phyloP scores from a whole-genome alignment of 2,329 filamentous ascomycete genomes.

The Diaporthe ilicicola region DNA sequence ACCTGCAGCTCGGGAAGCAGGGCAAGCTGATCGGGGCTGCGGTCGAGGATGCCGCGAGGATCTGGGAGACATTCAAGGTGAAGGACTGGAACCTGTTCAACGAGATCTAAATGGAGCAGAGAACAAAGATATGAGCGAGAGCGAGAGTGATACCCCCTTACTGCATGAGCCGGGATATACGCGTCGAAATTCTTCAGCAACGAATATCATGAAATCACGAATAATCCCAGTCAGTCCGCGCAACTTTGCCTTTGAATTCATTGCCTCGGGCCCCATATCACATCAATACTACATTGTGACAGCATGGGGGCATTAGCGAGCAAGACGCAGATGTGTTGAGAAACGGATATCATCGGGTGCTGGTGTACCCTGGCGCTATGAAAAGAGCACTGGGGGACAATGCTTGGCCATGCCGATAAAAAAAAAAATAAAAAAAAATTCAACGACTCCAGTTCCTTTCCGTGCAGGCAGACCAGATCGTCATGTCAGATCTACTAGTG shows the following conservation, averaged over 20 bases:
- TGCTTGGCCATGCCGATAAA: neutral
- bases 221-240: neutral
- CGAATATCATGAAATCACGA: conserved; percentile 28
- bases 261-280: neutral
- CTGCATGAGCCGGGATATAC: conserved; percentile 1
- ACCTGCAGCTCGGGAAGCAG: conserved; percentile 70
- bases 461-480: neutral
- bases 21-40: conserved; percentile 74
- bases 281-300: neutral
- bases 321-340: neutral
- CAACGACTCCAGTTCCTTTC: too few species aligned
- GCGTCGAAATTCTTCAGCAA: conserved; percentile 1
- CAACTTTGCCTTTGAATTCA: neutral
- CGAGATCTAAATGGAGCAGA: conserved; percentile 42
- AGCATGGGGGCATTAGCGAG: neutral
- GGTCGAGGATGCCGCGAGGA: conserved; percentile 71
- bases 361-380: neutral
- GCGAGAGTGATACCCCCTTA: conserved; percentile 31
- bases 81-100: conserved; percentile 82
- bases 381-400: neutral
- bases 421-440: neutral
- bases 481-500: conserved; percentile 30
- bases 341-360: neutral
- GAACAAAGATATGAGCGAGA: neutral
- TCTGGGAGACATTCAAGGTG: conserved; percentile 79